Evolutionary conservation across 2,329 filamentous ascomycete species (phyloP), one percentile per base, ranked within the genome.

Genomic region (Penicillium sp.): DNA sequence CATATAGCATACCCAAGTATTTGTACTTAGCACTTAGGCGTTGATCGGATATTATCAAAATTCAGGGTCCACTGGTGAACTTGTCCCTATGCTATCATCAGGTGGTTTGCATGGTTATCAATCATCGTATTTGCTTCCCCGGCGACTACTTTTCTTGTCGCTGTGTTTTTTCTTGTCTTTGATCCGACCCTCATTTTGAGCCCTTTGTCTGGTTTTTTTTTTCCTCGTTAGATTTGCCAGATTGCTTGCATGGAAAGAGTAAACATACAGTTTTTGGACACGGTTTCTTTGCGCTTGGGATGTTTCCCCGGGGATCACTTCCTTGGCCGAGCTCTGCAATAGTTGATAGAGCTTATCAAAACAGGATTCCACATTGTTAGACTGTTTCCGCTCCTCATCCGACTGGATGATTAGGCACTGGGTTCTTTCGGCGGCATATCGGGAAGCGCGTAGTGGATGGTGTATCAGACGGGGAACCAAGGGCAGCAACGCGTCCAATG

Each of bases 341-440:
- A 82, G 60, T 46, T 77, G 70, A 53, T 78, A 71, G 52, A 84
- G 71, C 60, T 80, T 80, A 42, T 72, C 69, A 61, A 77, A 82
- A 64, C 81, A 84, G 26, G 72, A 70, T 40, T 79, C 74, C 44
- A 79, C 76, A 60, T 84, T 84, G 52, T 76, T 75, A 39, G 68
- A 71, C 61, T 82, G 81, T 62, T 82, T 82, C 34, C 81, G 76
- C 53, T 76, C 79, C 52, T 82, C 79, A 58, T 84, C 80, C 37
- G 79, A 77, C 57, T 84, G 81, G 54, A 84, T 81, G 46, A 84
- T 72, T 22, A 84, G 64, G 50, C 72, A 68, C 55, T 77, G 68
- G 13, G 76, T 75, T 48, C 75, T 75, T 26, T 72, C 67, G 21
- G 80, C 75, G 52, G 75, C 70, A 63, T 81, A 82, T 53, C 78